Conservation (phyloP, 768 basidiomycete genomes). For the Thelephora ganbajun region DNA sequence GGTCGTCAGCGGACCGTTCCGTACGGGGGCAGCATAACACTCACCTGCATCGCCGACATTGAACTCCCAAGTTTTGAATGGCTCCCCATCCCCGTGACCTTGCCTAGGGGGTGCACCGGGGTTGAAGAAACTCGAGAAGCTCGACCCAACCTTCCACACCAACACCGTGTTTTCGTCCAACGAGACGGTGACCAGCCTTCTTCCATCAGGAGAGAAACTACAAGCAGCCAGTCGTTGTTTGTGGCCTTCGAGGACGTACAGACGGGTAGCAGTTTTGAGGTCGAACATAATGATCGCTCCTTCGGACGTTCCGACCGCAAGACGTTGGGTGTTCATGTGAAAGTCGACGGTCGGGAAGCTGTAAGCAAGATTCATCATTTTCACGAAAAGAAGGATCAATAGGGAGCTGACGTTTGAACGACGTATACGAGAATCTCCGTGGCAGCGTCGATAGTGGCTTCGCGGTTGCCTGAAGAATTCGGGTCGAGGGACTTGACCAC, state of each 20-base stretch:
- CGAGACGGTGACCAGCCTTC: slow-evolving; percentile 76
- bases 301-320: slow-evolving; percentile 89
- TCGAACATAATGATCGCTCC: slow-evolving; percentile 95
- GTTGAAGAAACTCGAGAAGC: slow-evolving; percentile 80
- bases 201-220: slow-evolving; percentile 88
- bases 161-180: slow-evolving; percentile 74
- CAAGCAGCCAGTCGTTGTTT: slow-evolving; percentile 68
- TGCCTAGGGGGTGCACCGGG: slow-evolving; percentile 87
- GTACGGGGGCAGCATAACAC: slow-evolving; percentile 12
- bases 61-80: slow-evolving; percentile 82
- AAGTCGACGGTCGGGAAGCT: slow-evolving; percentile 95
- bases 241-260: slow-evolving; percentile 93
- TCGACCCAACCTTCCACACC: slow-evolving; percentile 93
- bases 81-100: slow-evolving; percentile 66
- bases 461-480: slow-evolving; percentile 58
- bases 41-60: slow-evolving; percentile 74
- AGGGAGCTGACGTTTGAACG: slow-evolving; percentile 64
- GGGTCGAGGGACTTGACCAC: slow-evolving; percentile 96
- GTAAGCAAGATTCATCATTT: not conserved
- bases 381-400: not conserved
- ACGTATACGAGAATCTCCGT: slow-evolving; percentile 91
- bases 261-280: slow-evolving; percentile 84
- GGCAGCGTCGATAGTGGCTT: slow-evolving; percentile 80
- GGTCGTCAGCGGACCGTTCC: too few relatives aligned
- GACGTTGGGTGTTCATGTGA: slow-evolving; percentile 71